Evolutionary conservation across 805 yeast species (phyloP), one percentile per base, ranked within the genome.

Genomic region (Kazachstania viticola): DNA sequence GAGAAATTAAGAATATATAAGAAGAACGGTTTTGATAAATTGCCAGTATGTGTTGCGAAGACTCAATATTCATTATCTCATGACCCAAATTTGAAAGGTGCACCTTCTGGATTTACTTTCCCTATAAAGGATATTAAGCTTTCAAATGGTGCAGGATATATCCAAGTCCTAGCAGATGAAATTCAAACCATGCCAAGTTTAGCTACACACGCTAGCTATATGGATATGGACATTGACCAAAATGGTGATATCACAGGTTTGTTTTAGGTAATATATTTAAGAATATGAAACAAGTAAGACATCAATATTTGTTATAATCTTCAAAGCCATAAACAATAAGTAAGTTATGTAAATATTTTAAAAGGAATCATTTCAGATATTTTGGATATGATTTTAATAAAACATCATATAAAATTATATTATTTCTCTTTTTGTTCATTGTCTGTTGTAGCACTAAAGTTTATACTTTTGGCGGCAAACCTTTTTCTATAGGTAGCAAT

Each of bases 151-250:
- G 91, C 91, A 24, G 91, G 91, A 4, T 80, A 80, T 58, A 65
- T 80, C 56, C 80, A 79, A 50, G 91, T 88, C 4, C 65, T 80
- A 47, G 91, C 93, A 4, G 91, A 84, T 33, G 87, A 79, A 56
- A 80, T 80, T 49, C 82, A 76, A 65, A 80, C 93, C 28, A 80
- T 80, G 48, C 93, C 93, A 18, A 91, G 93, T 38, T 67, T 80
- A 54, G 82, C 91, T 36, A 80, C 93, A 4, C 81, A 79, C 51
- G 75, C 82, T 54, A 91, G 93, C 25, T 80, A 75, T 61, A 80
- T 80, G 88, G 79, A 80, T 46, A 84, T 80, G 31, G 91, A 80
- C 58, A 84, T 80, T 32, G 70, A 73, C 49, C 83, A 75, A 26
- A 71, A 79, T 40, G 88, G 87, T 35, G 82, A 80, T 49, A 80